Base-by-base conservation (phyloP, 1,284 basidiomycete species). In the Ganoderma resinaceum region DNA sequence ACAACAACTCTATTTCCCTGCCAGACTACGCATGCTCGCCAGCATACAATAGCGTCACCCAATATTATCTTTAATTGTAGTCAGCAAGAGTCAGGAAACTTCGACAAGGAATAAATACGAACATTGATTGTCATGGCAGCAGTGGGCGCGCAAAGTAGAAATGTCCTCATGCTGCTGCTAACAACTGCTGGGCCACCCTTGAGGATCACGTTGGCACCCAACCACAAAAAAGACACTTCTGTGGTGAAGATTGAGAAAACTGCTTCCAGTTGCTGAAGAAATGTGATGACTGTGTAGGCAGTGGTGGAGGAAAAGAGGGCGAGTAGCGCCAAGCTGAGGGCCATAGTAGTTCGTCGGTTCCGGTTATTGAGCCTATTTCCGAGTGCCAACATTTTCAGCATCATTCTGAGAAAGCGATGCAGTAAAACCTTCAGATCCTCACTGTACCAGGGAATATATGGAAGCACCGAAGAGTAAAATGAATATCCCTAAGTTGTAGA, bases 11-110 rank as follows among this genome's bases (percentile, higher is more conserved):
- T 33, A 23, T 53, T 52, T 1, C 46, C 33, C 12, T 11, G 46
- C 61, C 61, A 62, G 5, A 62, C 20, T 7, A 49, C 49, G 20
- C 43, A 52, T n/a, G 61, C 61, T 52, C 61, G 29, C 61, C 61
- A 62, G 20, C 61, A 62, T 26, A 62, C 61, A 29, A 62, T 62
- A 0, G 61, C 31, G 20, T 62, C 61, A 5, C 61, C 61, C 2
- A 62, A 20, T 3, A 62, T 23, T n/a, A 62, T 53, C 61, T 62
- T 26, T 14, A 4, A 49, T 26, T 29, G 14, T 26, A 5, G 3
- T 49, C 2, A 49, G 46, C 3, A 2, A 26, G 23, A 26, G 12
- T 14, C 1, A 49, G 11, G 4, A 16, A 5, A 49, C 6, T 2
- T n/a, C 2, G 11, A 18, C 16, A 20, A 26, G 23, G 3, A 49